These are phyloP conservation scores for Scedosporium aurantiacum DNA, from an alignment of 2,329 filamentous ascomycete genomes.

Conservation along the genomic window DNA sequence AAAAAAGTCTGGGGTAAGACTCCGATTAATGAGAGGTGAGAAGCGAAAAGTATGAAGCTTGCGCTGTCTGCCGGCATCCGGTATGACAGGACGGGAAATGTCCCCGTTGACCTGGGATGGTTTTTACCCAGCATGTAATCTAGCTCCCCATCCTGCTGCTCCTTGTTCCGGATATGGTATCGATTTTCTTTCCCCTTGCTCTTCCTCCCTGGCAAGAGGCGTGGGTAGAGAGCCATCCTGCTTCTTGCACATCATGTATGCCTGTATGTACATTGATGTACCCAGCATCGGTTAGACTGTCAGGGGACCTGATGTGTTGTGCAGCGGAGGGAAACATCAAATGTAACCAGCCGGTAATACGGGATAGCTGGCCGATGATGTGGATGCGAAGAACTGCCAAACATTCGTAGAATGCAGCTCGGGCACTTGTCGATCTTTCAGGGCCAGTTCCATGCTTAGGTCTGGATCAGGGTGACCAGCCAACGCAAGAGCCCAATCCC, in stretches of 20 bases:
- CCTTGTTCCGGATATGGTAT: background rate
- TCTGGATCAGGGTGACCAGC: background rate
- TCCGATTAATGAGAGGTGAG: constrained; percentile 2
- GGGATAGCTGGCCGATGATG: background rate
- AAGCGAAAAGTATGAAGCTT: background rate
- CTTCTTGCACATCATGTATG: background rate
- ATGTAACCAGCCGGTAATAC: constrained; percentile 1
- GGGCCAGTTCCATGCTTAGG: background rate
- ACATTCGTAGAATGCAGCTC: background rate
- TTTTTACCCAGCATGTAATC: background rate
- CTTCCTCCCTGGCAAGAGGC: background rate
- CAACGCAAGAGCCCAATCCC: too few species aligned
- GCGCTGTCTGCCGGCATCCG: constrained; percentile 4
- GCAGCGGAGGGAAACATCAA: constrained; percentile 4
- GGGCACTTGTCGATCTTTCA: background rate
- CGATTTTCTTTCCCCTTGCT: background rate
- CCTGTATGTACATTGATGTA: background rate
- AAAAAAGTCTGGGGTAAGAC: constrained; percentile 3
- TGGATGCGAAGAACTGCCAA: background rate
- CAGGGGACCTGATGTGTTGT: background rate
- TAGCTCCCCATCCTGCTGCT: background rate
- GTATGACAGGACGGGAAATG: constrained; percentile 2
- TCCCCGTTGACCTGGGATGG: constrained; percentile 3
- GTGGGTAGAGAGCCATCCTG: background rate
- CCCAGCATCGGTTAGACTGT: background rate